Base-by-base conservation (phyloP, 257 asterid genomes). In the Craterostigma plantagineum region DNA sequence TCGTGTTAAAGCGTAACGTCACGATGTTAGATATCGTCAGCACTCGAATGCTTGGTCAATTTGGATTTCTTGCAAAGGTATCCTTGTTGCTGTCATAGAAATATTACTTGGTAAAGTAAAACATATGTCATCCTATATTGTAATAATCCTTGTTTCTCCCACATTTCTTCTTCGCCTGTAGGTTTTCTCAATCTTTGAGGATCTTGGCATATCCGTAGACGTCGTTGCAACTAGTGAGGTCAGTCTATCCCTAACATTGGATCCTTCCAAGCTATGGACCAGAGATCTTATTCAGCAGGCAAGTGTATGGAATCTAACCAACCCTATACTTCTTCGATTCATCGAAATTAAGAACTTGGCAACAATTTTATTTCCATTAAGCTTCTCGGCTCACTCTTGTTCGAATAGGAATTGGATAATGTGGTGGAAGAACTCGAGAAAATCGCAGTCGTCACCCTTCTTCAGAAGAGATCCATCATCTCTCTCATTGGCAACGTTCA, bases 181-280 rank as follows among this genome's bases (percentile, higher is more conserved):
- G 92, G 93, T 79, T 7, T 80, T 76, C 54, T 58, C 91, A 14
- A 76, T 60, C 46, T 80, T 80, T 34, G 93, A 76, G 64, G 93
- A 76, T 46, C 58, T 80, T 49, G 93, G 70, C 13, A 80, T 80
- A 34, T 80, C 93, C 13, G 93, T 80, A 40, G 91, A 80, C 54
- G 93, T 80, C 43, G 93, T 76, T 34, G 93, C 93, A 10, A 80
- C 93, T 37, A 80, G 93, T 60, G 93, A 80, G 70, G 93, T 80
- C 35, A 80, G 93, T 57, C 70, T 80, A 42, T 80, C 93, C 35
- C 57, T 80, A 51, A 80, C 93, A 33, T 52, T 80, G 42, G 93
- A 80, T 56, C 85, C 93, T 5, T 80, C 93, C 23, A 80, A 76
- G 67, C 70, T 80, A 18, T 80, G 93, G 93, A 76, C 81, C 69